phyloP scores from a whole-genome alignment of 2,329 filamentous ascomycete genomes.

The Gaeumannomyces tritici region DNA sequence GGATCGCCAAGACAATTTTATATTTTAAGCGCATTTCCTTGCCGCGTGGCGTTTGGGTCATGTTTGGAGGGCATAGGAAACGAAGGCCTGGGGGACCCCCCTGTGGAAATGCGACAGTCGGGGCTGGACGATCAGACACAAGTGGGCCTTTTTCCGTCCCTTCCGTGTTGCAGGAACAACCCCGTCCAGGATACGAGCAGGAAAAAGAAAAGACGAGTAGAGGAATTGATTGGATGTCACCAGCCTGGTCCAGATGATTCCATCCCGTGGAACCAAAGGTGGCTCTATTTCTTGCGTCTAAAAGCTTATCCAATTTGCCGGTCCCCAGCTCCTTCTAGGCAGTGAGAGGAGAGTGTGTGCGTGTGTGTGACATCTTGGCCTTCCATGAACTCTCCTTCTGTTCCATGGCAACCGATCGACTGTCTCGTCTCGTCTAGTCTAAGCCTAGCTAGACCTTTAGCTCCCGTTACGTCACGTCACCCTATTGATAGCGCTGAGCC shows the following conservation, averaged over 20 bases:
- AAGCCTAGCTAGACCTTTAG: too few species aligned
- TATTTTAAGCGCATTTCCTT: neutral
- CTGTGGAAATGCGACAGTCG: neutral
- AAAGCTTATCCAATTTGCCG: neutral
- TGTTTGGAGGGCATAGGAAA: neutral
- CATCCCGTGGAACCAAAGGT: neutral
- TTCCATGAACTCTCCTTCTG: neutral
- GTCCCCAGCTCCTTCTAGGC: too few species aligned
- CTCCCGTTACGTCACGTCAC: neutral
- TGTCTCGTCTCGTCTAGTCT: neutral
- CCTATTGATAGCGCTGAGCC: neutral
- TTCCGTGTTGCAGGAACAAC: constrained; percentile 4
- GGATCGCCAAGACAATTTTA: neutral
- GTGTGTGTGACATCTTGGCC: too few species aligned
- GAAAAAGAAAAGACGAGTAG: neutral
- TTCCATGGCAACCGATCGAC: too few species aligned
- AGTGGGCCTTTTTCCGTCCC: neutral
- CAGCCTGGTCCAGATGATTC: neutral
- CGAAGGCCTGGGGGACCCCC: neutral
- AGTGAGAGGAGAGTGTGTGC: too few species aligned
- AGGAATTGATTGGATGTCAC: neutral
- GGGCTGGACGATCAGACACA: constrained; percentile 3
- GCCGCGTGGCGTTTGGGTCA: neutral
- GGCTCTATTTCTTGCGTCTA: neutral
- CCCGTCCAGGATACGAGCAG: too few species aligned